Evolutionary conservation across 306 rosid species (phyloP).

Genomic region (Mimosa pudica): DNA sequence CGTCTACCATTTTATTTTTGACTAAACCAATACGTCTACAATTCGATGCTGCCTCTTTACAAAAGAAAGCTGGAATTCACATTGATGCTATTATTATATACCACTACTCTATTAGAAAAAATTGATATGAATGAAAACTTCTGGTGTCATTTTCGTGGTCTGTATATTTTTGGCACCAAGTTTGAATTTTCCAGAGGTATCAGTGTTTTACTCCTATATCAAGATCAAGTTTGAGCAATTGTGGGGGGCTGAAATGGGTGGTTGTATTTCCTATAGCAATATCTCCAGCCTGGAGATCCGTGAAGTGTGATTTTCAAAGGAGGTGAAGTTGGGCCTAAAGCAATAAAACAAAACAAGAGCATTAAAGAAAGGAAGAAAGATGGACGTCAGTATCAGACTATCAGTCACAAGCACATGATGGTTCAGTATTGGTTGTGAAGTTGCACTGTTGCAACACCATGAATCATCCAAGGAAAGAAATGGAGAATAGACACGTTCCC

Average conservation of each 20-base stretch:
- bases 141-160: too few relatives aligned
- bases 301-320: background rate
- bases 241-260: too few relatives aligned
- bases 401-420: background rate
- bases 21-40: too few relatives aligned
- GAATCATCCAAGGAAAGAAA: background rate
- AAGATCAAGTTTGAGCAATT: too few relatives aligned
- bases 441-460: background rate
- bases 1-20: background rate
- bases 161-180: too few relatives aligned
- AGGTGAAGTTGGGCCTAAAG: background rate
- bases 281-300: background rate
- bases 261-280: too few relatives aligned
- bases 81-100: too few relatives aligned
- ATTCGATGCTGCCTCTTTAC: background rate
- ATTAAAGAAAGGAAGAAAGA: background rate
- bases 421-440: background rate
- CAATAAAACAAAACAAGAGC: background rate
- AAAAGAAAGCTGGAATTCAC: too few relatives aligned
- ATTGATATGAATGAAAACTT: too few relatives aligned
- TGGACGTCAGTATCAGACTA: background rate
- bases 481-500: background rate
- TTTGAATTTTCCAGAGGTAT: too few relatives aligned
- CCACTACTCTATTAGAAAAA: too few relatives aligned
- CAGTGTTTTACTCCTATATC: too few relatives aligned